Evolutionary conservation across 768 basidiomycete species (phyloP).

Genomic region (Serendipita sp.): DNA sequence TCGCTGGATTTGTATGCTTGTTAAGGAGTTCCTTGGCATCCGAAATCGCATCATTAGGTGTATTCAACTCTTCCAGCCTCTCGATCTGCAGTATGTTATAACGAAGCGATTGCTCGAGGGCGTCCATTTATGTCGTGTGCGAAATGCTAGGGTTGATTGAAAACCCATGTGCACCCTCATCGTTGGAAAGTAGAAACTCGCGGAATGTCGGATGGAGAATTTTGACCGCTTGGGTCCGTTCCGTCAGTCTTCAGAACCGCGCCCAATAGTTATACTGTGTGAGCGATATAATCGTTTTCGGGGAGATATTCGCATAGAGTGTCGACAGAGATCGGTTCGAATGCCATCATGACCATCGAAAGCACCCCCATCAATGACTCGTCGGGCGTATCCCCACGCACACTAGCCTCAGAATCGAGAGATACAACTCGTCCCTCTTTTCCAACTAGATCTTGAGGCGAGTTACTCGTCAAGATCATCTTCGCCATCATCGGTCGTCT

Average conservation of each 20-base stretch:
- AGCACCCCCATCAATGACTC: background rate
- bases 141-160: background rate
- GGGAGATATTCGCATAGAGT: background rate
- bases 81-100: background rate
- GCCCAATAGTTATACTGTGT: background rate
- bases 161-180: background rate
- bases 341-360: background rate
- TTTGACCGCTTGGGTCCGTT: background rate
- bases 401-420: background rate
- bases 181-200: background rate
- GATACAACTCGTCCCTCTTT: background rate
- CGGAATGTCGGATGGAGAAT: background rate
- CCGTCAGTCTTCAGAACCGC: background rate
- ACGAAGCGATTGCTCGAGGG: background rate
- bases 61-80: background rate
- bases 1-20: background rate
- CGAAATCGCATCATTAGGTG: background rate
- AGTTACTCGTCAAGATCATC: background rate
- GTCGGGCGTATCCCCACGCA: background rate
- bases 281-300: background rate
- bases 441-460: background rate
- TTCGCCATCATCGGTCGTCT: background rate
- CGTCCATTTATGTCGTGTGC: background rate
- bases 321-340: background rate
- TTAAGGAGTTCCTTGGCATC: background rate